Evolutionary conservation across 305 asterid species (phyloP).

Genomic region (Andrographis paniculata): DNA sequence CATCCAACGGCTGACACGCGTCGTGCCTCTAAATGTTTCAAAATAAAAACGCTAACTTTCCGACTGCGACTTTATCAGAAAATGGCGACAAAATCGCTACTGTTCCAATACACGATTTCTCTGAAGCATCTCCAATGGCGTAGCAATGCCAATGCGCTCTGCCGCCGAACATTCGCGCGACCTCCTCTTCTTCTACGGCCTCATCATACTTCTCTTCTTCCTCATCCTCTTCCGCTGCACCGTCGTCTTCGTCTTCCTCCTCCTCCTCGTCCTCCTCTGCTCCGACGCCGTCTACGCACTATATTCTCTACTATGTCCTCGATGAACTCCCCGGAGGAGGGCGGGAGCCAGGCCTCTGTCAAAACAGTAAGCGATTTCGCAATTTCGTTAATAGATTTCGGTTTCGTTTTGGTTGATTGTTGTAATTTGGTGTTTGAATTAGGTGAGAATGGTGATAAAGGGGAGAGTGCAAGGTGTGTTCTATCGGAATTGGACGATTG

Average conservation of each 20-base stretch:
- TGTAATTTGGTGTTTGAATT: conserved; percentile 9
- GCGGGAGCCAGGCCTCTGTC: conserved; percentile 8
- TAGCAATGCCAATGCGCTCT: conserved; percentile 17
- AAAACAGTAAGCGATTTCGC: conserved; percentile 24
- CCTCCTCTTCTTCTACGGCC: conserved; percentile 24
- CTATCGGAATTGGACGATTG: conserved; percentile 79
- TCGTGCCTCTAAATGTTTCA: too few relatives aligned
- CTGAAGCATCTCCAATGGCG: conserved; percentile 21
- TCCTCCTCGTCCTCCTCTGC: conserved; percentile 38
- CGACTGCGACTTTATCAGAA: conserved; percentile 4
- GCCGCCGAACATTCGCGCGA: conserved; percentile 21
- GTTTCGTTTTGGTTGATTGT: neutral
- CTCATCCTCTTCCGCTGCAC: conserved; percentile 38
- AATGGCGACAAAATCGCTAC: conserved; percentile 29
- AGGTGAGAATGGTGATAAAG: conserved; percentile 70
- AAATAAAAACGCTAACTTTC: too few relatives aligned
- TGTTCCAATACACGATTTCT: conserved; percentile 9
- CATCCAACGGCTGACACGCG: too few relatives aligned
- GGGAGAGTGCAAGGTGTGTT: conserved; percentile 95
- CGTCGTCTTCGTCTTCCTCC: conserved; percentile 26
- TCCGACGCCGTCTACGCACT: conserved; percentile 39
- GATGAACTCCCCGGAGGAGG: conserved; percentile 15
- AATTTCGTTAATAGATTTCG: neutral
- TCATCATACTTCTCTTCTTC: conserved; percentile 24
- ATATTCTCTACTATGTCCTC: conserved; percentile 45